Evolutionary conservation across 2,329 filamentous ascomycete species (phyloP), one percentile per base, ranked within the genome.

Genomic region (Ascochyta fabae): DNA sequence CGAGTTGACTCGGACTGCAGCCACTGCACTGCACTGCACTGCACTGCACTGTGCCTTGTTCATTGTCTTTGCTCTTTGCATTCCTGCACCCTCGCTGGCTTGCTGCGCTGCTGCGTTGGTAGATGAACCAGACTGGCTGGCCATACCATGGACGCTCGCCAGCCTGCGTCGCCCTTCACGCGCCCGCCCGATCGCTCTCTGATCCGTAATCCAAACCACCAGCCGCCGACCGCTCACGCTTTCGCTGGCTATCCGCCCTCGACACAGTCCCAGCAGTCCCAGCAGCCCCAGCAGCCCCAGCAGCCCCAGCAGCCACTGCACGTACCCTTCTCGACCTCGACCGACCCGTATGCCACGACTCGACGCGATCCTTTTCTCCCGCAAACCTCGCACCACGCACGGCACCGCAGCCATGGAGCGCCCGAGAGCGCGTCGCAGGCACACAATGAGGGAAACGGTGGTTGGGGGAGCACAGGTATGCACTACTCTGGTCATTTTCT

Each of bases 181-280:
- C 73, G 76, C 38, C 72, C 76, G 40, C 68, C 71, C 56, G 77
- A 78, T 33, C 72, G 75, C 49, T 65, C 67, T 47, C 64, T 84
- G 49, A 75, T 84, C 27, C 79, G 79, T 64, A 89, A 89, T 75
- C 75, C 79, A 49, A 84, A 85, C 64, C 88, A 88, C 45, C 70
- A 68, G 55, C 46, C 67, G 23, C 55, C 63, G 8, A 54, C 49
- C 34, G 48, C 56, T 22, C 65, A 62, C 31, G 58, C 75, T 10
- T 71, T 71, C 38, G 62, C 74, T 35, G 64, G 60, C 63, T 78
- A 77, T 48, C 64, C 74, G 34, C 65, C 75, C 33, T 65, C 74
- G n/a, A 71, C 64, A 23, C 61, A 62, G 50, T 67, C 53, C n/a
- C 45, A 24, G 40, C 66, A 67, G 29, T 67, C 53, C n/a, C 45